These are phyloP conservation scores for Theileria parva DNA, from an alignment of 169 alveolate species.

Conservation along the genomic window DNA sequence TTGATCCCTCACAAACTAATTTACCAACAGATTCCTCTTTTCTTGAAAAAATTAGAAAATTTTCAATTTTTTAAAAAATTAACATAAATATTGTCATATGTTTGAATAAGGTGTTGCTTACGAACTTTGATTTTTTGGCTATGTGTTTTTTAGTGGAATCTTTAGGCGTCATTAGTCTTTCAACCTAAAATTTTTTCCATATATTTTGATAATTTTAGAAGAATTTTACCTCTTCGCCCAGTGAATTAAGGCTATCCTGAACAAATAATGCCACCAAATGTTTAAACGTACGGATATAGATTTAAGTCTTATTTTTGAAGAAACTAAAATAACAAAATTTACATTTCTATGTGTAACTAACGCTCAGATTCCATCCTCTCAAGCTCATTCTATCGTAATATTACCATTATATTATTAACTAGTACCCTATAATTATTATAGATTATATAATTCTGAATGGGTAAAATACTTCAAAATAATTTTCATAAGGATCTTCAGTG, in stretches of 20 bases:
- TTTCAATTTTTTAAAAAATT: not conserved
- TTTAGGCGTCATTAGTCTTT: constrained; percentile 12
- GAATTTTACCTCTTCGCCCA: constrained; percentile 10
- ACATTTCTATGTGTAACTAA: not conserved
- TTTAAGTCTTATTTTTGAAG: not conserved
- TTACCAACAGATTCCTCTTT: constrained; percentile 8
- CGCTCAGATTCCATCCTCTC: constrained; percentile 49
- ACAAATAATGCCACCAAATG: not conserved
- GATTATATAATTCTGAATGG: too few relatives aligned
- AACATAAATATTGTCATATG: too few relatives aligned
- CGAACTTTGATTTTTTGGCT: not conserved
- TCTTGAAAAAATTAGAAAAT: constrained; percentile 11
- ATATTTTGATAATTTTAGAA: not conserved
- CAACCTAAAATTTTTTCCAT: not conserved
- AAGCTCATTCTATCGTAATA: constrained; percentile 50
- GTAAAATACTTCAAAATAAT: constrained; percentile 45
- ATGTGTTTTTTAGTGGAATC: not conserved
- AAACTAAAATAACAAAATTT: not conserved
- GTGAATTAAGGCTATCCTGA: not conserved
- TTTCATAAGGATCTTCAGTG: constrained; percentile 46
- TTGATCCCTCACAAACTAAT: not conserved
- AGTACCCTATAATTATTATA: too few relatives aligned
- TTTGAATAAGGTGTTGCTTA: too few relatives aligned
- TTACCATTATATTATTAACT: not conserved
- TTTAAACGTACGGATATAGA: not conserved